Percentiles rank a stretch among this genome's conserved stretches.
Conservation (phyloP, 1,139 yeast genomes). For the Taphrina wiesneri region DNA sequence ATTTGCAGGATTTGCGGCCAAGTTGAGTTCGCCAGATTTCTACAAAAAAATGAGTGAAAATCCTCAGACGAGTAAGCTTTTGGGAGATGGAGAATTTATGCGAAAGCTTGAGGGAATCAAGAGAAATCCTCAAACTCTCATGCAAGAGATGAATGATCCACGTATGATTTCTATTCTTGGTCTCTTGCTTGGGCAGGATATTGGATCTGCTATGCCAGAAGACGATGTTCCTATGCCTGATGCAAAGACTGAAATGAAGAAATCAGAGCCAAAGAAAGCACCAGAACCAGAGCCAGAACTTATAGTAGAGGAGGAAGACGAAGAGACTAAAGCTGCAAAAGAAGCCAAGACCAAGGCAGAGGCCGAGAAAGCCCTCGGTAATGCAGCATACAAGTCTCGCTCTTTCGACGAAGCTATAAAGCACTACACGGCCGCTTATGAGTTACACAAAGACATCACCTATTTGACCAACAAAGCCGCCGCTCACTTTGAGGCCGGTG, state of each 20-base stretch:
- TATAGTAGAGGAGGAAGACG: conserved; percentile 42
- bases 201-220: conserved; percentile 40
- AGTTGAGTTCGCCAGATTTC: conserved; percentile 79
- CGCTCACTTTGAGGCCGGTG: conserved; percentile 95
- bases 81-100: conserved; percentile 85
- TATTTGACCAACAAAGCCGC: conserved; percentile 96
- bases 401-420: conserved; percentile 92
- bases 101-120: conserved; percentile 67
- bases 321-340: conserved; percentile 46
- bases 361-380: conserved; percentile 80
- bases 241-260: conserved; percentile 43
- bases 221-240: conserved; percentile 40
- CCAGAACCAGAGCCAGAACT: conserved; percentile 43
- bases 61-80: conserved; percentile 82
- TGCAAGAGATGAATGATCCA: conserved; percentile 59
- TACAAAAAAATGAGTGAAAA: conserved; percentile 72
- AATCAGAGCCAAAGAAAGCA: conserved; percentile 41
- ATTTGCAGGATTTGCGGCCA: conserved; percentile 72
- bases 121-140: conserved; percentile 57
- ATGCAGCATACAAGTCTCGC: conserved; percentile 77
- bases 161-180: conserved; percentile 88
- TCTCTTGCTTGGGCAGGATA: conserved; percentile 56
- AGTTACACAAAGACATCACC: conserved; percentile 77
- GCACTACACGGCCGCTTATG: conserved; percentile 84
- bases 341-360: conserved; percentile 64